These are phyloP conservation scores for Talaromyces verruculosus DNA, from an alignment of 2,329 filamentous ascomycete species.

Conservation along the genomic window DNA sequence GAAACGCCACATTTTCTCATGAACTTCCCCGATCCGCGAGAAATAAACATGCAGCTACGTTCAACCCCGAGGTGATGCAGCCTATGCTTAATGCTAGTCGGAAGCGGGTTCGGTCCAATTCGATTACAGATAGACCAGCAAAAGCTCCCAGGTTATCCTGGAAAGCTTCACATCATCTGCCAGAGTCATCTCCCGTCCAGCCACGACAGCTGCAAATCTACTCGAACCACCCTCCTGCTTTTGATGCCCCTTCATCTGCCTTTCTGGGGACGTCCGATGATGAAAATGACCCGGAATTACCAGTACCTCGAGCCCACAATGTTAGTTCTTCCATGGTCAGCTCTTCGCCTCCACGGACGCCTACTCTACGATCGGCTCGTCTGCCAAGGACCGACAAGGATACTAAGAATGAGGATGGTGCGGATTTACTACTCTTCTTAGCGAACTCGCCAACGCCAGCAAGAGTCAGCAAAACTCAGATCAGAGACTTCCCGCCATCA, in stretches of 20 bases:
- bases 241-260: conserved; percentile 68
- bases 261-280: conserved; percentile 56
- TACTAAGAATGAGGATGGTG: conserved; percentile 72
- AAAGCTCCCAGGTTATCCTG: conserved; percentile 65
- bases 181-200: conserved; percentile 85
- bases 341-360: conserved; percentile 83
- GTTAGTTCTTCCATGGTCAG: conserved; percentile 55
- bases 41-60: conserved; percentile 46
- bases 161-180: conserved; percentile 73
- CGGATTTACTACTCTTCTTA: conserved; percentile 77
- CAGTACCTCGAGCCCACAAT: conserved; percentile 49
- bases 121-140: conserved; percentile 53
- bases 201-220: conserved; percentile 72
- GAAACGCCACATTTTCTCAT: conserved; percentile 80
- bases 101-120: conserved; percentile 72
- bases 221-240: conserved; percentile 68
- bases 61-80: conserved; percentile 45
- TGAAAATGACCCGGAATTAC: conserved; percentile 80
- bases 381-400: conserved; percentile 53
- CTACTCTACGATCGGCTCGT: conserved; percentile 61
- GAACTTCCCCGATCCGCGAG: conserved; percentile 62
- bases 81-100: conserved; percentile 52
- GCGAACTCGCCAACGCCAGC: conserved; percentile 89
- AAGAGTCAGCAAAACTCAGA: conserved; percentile 52
- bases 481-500: conserved; percentile 61